Conservation (phyloP, 352 stramenopile genomes). For the Phytophthora sansomeana region DNA sequence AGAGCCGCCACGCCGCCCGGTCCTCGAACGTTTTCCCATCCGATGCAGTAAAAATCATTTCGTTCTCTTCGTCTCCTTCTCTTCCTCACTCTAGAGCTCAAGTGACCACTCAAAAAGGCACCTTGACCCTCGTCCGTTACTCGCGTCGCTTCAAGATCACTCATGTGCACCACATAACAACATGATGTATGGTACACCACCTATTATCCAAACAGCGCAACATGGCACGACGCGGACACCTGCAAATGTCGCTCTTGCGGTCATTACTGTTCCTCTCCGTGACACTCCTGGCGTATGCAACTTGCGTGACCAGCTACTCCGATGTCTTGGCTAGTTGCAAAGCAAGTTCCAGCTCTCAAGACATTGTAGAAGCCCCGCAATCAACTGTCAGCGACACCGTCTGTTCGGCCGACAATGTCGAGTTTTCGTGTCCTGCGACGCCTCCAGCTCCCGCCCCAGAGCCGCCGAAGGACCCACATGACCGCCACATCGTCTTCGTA, state of each 20-base stretch:
- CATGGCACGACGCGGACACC: constrained; percentile 17
- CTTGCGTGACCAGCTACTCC: constrained; percentile 26
- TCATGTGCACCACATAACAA: constrained; percentile 12
- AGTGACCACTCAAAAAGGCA: neutral
- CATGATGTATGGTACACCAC: neutral
- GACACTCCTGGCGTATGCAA: constrained; percentile 16
- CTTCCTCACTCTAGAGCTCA: constrained; percentile 2
- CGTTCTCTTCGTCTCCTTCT: neutral
- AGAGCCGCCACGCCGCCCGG: constrained; percentile 81
- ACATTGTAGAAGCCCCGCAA: constrained; percentile 18
- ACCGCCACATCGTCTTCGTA: constrained; percentile 78
- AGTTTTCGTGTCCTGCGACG: constrained; percentile 24
- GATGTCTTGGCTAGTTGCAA: constrained; percentile 4
- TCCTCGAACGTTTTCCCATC: constrained; percentile 90
- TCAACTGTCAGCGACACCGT: constrained; percentile 11
- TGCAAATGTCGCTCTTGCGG: constrained; percentile 15
- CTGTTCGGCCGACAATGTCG: constrained; percentile 22
- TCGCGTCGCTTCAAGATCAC: constrained; percentile 35
- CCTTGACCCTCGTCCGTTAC: constrained; percentile 27
- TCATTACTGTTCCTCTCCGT: constrained; percentile 29
- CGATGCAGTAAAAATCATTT: constrained; percentile 75
- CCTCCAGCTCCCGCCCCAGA: neutral
- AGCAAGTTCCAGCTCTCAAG: constrained; percentile 20
- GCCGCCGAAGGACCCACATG: constrained; percentile 21
- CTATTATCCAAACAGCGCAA: neutral